These are phyloP conservation scores for Gaertneriomyces semiglobifer DNA, from an alignment of 192 early-diverging fungal species.

Conservation along the genomic window DNA sequence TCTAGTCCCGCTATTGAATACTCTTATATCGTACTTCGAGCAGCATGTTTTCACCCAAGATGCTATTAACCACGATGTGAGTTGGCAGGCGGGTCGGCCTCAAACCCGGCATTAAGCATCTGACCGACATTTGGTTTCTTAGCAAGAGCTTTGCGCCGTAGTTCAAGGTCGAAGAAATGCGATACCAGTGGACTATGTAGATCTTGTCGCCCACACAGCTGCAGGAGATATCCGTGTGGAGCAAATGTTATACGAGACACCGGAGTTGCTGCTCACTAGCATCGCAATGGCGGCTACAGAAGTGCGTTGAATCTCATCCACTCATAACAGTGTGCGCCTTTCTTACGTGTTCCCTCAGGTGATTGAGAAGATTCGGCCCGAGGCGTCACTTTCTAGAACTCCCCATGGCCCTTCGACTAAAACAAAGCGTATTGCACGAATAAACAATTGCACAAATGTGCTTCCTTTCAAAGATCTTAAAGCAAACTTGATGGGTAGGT, in stretches of 20 bases:
- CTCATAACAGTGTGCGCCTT: not conserved
- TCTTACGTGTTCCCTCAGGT: not conserved
- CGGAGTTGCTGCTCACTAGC: not conserved
- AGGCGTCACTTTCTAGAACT: not conserved
- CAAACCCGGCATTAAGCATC: not conserved
- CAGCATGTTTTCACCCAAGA: not conserved
- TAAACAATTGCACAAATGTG: slow-evolving; percentile 42
- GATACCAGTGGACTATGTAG: not conserved
- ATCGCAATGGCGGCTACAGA: slow-evolving; percentile 3
- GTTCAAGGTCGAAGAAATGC: not conserved
- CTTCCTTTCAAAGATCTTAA: slow-evolving; percentile 70
- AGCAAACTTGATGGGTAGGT: slow-evolving; percentile 64
- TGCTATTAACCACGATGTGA: not conserved
- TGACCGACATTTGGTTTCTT: not conserved
- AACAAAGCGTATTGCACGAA: not conserved
- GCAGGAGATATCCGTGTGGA: not conserved
- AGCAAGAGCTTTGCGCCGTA: not conserved
- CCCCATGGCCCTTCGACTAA: not conserved
- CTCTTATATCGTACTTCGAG: not conserved
- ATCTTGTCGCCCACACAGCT: not conserved
- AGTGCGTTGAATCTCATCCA: not conserved
- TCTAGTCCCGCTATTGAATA: not conserved
- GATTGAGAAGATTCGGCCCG: not conserved
- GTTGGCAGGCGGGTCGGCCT: not conserved
- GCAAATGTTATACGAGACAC: not conserved